A percentile compares a stretch with the other conserved stretches of the same genome.
phyloP scores from a whole-genome alignment of 768 basidiomycete genomes.

The Boletus eberwhitei region DNA sequence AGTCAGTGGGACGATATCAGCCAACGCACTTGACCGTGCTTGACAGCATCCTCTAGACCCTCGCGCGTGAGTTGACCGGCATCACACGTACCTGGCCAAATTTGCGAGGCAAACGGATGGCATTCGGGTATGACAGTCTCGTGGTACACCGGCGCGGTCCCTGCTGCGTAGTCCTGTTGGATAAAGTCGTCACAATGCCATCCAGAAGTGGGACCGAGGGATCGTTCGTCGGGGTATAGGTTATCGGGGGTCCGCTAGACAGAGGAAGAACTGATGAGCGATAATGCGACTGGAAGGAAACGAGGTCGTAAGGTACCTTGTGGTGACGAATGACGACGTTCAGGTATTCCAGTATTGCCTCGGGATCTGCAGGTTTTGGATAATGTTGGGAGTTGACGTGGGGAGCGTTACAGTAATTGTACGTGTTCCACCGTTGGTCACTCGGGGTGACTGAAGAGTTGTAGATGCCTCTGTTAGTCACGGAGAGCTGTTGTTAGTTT shows the following conservation, averaged over 20 bases:
- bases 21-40: slow-evolving; percentile 37
- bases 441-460: slow-evolving; percentile 42
- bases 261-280: neutral
- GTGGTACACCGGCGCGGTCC: slow-evolving; percentile 39
- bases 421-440: slow-evolving; percentile 45
- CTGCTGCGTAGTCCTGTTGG: slow-evolving; percentile 39
- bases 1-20: neutral
- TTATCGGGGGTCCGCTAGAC: slow-evolving; percentile 48
- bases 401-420: slow-evolving; percentile 53
- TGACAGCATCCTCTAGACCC: slow-evolving; percentile 42
- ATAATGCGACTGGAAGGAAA: neutral
- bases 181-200: slow-evolving; percentile 42
- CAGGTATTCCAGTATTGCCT: slow-evolving; percentile 38
- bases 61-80: slow-evolving; percentile 44
- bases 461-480: slow-evolving; percentile 36
- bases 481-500: slow-evolving; percentile 6
- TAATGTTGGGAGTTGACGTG: slow-evolving; percentile 43
- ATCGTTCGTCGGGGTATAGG: slow-evolving; percentile 41
- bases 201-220: slow-evolving; percentile 35
- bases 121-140: slow-evolving; percentile 35
- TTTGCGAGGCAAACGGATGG: slow-evolving; percentile 42
- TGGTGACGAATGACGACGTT: slow-evolving; percentile 46
- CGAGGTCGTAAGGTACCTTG: slow-evolving; percentile 32
- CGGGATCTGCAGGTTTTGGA: slow-evolving; percentile 22
- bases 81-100: slow-evolving; percentile 50